These are phyloP conservation scores for Maudiozyma humilis DNA, from an alignment of 1,139 yeast genomes.

Conservation along the genomic window DNA sequence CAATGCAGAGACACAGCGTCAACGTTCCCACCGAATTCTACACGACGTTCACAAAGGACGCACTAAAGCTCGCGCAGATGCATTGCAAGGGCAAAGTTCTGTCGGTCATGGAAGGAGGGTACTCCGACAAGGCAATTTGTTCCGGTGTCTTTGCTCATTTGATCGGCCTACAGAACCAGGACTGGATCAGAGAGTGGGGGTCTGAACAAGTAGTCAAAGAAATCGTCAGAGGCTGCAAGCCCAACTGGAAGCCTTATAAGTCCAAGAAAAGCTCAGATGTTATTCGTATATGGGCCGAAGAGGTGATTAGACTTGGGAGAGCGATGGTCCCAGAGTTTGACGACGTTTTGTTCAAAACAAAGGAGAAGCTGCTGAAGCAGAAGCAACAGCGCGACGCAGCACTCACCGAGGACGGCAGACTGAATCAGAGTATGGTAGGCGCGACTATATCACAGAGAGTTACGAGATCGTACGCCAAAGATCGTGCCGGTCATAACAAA, in stretches of 20 bases:
- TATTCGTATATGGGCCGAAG: slow-evolving; percentile 53
- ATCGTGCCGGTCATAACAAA: slow-evolving; percentile 1
- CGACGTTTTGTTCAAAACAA: slow-evolving; percentile 18
- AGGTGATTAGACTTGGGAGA: slow-evolving; percentile 59
- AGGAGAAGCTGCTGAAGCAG: slow-evolving; percentile 9
- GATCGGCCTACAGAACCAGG: slow-evolving; percentile 51
- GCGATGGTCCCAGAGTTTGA: slow-evolving; percentile 52
- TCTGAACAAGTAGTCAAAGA: slow-evolving; percentile 56
- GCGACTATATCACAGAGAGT: slow-evolving; percentile 19
- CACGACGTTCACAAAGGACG: slow-evolving; percentile 64
- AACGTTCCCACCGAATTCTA: slow-evolving; percentile 80
- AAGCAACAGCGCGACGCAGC: slow-evolving; percentile 1
- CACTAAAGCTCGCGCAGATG: slow-evolving; percentile 53
- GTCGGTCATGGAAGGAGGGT: slow-evolving; percentile 79
- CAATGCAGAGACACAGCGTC: slow-evolving; percentile 81
- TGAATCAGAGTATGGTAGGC: not conserved
- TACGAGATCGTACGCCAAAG: slow-evolving; percentile 19
- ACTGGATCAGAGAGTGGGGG: slow-evolving; percentile 62
- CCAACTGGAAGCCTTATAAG: slow-evolving; percentile 54
- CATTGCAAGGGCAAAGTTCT: slow-evolving; percentile 57
- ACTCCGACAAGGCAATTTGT: slow-evolving; percentile 72
- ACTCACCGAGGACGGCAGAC: slow-evolving; percentile 2
- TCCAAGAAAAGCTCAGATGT: slow-evolving; percentile 38
- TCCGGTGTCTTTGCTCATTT: slow-evolving; percentile 78
- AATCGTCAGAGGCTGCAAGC: slow-evolving; percentile 60